Evolutionary conservation across 1,284 basidiomycete species (phyloP), one percentile per base, ranked within the genome.

Genomic region (Sporisorium scitamineum): DNA sequence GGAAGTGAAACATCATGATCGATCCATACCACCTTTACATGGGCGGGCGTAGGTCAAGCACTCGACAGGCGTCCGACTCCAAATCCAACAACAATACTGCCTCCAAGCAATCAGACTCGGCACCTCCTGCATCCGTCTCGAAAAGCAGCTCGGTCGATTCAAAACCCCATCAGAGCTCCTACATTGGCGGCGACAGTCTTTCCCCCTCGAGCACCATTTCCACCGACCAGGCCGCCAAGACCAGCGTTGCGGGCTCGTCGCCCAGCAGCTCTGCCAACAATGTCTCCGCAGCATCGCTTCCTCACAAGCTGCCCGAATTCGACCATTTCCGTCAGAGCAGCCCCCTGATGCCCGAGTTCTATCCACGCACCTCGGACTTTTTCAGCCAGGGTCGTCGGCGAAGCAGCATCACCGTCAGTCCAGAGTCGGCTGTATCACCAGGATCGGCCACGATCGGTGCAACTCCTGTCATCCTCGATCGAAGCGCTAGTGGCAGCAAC

Each of bases 271-370:
- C 62, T 16, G 34, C 45, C 58, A 62, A 48, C 45, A 50, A 50
- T 20, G n/a, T 9, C 29, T 20, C n/a, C 9, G 47, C 55, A 13
- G 6, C 48, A 6, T 41, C 67, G 11, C 54, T 70, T 5, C 67
- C 56, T 6, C 73, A 70, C 57, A 68, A 58, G 47, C 54, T 74
- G 39, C 69, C 74, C 29, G 74, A 76, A 20, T 62, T 76, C 39
- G 74, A 76, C n/a, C 65, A 76, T 45, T 76, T 76, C 54, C 62
- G 65, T 24, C 73, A 76, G 42, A 71, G 59, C 48, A 61, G 63
- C 1, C 64, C 64, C 0, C 26, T 76, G 34, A 65, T 68, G 64
- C 69, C 69, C 16, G 74, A 76, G 27, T 71, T 69, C 58, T 61
- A 61, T n/a, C 74, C 74, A 3, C 47, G 74, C 39, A 76, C 69